Percentiles rank a stretch among this genome's conserved stretches.
Conservation (phyloP, 208 protist genomes). For the Wallacemonas sp. region DNA sequence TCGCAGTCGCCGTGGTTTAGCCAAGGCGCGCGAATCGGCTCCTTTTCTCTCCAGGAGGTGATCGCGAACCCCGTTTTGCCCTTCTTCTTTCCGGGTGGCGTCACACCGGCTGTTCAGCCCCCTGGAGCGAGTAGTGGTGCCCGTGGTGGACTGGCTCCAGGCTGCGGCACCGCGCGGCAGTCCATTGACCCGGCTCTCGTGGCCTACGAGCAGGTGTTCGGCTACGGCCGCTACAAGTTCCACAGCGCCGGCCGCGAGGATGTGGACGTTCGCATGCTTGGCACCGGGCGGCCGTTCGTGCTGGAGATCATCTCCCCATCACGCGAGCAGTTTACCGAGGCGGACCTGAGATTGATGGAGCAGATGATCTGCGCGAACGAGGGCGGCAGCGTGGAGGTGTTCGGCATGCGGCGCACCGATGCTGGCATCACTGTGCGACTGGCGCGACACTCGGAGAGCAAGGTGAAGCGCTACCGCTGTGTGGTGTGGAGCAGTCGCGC, state of each 20-base stretch:
- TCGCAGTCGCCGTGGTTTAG: constrained; percentile 91
- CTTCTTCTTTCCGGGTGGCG: constrained; percentile 81
- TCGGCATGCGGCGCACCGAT: constrained; percentile 56
- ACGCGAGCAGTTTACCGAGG: constrained; percentile 47
- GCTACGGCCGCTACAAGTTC: constrained; percentile 89
- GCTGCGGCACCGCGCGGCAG: constrained; percentile 1
- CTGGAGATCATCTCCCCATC: constrained; percentile 83
- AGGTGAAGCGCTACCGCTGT: constrained; percentile 90
- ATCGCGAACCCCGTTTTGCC: constrained; percentile 77
- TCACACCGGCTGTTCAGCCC: constrained; percentile 26
- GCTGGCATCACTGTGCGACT: constrained; percentile 74
- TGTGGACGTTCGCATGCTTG: constrained; percentile 95
- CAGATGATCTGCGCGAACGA: constrained; percentile 58
- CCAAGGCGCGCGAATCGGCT: constrained; percentile 68
- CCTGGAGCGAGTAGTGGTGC: neutral
- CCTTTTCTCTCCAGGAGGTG: constrained; percentile 84
- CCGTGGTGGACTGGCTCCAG: neutral
- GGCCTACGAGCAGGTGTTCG: constrained; percentile 57
- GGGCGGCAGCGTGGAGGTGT: constrained; percentile 69
- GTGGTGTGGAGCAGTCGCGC: constrained; percentile 80
- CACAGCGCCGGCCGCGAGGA: constrained; percentile 94
- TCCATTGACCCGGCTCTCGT: constrained; percentile 23
- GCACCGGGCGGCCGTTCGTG: constrained; percentile 92
- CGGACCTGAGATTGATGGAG: constrained; percentile 48
- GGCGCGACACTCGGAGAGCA: constrained; percentile 84